Evolutionary conservation across 2,329 filamentous ascomycete genomes (phyloP).

Genomic region (Ophiostoma perfectum): DNA sequence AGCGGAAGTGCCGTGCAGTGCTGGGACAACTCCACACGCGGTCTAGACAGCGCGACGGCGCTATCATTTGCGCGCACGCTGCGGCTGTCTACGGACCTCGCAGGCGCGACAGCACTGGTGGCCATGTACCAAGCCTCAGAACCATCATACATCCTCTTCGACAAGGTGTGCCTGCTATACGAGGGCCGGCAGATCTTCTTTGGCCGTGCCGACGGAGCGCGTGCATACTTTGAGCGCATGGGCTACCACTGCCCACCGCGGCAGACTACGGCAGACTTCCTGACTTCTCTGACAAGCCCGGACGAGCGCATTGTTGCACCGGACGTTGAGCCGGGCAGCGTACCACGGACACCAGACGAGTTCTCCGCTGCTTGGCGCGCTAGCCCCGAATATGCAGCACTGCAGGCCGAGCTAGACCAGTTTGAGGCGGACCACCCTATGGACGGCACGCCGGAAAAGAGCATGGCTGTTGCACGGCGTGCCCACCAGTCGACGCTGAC

Average conservation of each 20-base stretch:
- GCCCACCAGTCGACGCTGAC: constrained; percentile 57
- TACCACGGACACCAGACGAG: constrained; percentile 56
- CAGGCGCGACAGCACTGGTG: constrained; percentile 53
- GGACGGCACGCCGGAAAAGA: constrained; percentile 47
- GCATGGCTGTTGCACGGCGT: constrained; percentile 48
- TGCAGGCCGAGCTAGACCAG: constrained; percentile 49
- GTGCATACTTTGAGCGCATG: constrained; percentile 60
- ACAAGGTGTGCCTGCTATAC: constrained; percentile 72
- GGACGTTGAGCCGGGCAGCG: constrained; percentile 50
- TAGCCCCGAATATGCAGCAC: constrained; percentile 44
- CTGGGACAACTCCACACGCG: constrained; percentile 66
- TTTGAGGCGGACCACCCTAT: constrained; percentile 51
- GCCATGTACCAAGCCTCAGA: constrained; percentile 65
- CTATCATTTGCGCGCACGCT: constrained; percentile 61
- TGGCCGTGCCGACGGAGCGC: constrained; percentile 56
- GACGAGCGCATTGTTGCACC: constrained; percentile 62
- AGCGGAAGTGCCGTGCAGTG: constrained; percentile 58
- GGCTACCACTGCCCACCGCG: constrained; percentile 56
- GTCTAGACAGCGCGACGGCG: constrained; percentile 60
- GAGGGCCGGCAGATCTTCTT: constrained; percentile 61
- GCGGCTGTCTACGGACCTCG: constrained; percentile 61
- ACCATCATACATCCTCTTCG: constrained; percentile 55
- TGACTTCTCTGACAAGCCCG: constrained; percentile 70
- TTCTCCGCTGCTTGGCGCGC: constrained; percentile 55
- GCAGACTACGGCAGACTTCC: constrained; percentile 70